Base-by-base conservation (phyloP, 768 basidiomycete genomes). In the Steccherinum ochraceum region DNA sequence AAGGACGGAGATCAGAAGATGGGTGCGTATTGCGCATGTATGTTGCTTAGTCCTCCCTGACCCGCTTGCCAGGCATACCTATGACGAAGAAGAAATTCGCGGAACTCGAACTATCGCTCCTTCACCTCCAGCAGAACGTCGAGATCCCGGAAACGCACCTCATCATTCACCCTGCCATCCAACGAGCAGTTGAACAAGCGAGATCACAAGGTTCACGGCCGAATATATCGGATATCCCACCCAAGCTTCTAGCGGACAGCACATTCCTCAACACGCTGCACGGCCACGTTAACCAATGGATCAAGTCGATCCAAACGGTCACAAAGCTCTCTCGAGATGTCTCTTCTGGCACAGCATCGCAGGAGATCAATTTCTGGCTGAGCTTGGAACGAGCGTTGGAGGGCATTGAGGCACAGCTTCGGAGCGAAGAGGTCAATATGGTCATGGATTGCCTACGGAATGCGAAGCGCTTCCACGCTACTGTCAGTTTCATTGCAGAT, bases 41-140 rank as follows among this genome's bases (percentile, higher is more conserved):
- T 21, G 35, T 49, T 44, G 53, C 47, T 52, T 52, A 12, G 21
- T 46, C 12, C 48, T 44, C 11, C 42, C 24, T 21, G 24, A 3
- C 16, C 20, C n/a, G n/a, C n/a, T n/a, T n/a, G n/a, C 26, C 61
- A 81, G 85, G 85, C 46, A 98, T 99, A 52, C 96, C 96, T 2
- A 91, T 96, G 78, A 93, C 95, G 43, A 98, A 97, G 80, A 94
- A 94, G 76, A 98, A 97, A 70, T 97, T 98, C 62, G 95, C 96
- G 5, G 96, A 99, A 61, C 83, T 98, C 50, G 95, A 99, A 67
- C 71, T 97, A 10, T 93, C 92, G 2, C 72, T 98, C 13, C 73
- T 98, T 1, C 96, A 99, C 64, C 77, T 98, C 4, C 95, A 98
- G 63, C 96, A 98, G 68, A 99, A 99, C 59, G 95, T 98, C 56